These are phyloP conservation scores for Pyrrhoderma noxium DNA, from an alignment of 1,284 basidiomycete genomes.

Conservation along the genomic window DNA sequence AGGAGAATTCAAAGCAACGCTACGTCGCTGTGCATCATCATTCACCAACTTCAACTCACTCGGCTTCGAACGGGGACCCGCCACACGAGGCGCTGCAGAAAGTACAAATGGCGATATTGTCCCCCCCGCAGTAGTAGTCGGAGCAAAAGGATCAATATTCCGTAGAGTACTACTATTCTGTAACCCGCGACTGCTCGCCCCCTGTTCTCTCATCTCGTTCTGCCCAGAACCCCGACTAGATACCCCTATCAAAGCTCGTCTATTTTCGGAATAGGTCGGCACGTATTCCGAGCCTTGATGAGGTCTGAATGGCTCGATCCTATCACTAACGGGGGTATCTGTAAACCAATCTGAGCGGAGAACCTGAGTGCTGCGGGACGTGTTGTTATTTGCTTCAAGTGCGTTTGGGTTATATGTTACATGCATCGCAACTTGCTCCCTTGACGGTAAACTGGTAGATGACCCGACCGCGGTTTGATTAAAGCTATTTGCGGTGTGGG, in stretches of 20 bases:
- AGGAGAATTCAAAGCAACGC: neutral
- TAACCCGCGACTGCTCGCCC: neutral
- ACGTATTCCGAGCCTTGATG: too few species aligned
- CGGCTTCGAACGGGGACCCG: neutral
- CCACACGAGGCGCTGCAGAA: neutral
- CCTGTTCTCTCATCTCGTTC: too few species aligned
- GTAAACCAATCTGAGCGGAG: too few species aligned
- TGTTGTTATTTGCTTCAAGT: conserved; percentile 2
- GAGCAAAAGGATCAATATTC: conserved; percentile 4
- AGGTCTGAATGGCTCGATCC: too few species aligned
- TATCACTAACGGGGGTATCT: too few species aligned
- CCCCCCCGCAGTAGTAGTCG: neutral
- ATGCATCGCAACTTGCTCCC: neutral
- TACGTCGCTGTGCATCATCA: neutral
- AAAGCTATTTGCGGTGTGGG: neutral
- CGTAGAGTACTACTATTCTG: conserved; percentile 8
- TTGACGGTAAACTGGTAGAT: neutral
- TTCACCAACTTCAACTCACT: neutral
- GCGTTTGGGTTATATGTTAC: conserved; percentile 9
- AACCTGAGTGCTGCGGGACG: neutral
- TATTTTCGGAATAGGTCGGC: too few species aligned
- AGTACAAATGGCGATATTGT: conserved; percentile 10
- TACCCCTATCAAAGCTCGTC: too few species aligned
- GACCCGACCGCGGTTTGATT: neutral
- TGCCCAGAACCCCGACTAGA: neutral